These are phyloP conservation scores for Neocucurbitaria cava DNA, from an alignment of 2,329 filamentous ascomycete species.

Conservation along the genomic window DNA sequence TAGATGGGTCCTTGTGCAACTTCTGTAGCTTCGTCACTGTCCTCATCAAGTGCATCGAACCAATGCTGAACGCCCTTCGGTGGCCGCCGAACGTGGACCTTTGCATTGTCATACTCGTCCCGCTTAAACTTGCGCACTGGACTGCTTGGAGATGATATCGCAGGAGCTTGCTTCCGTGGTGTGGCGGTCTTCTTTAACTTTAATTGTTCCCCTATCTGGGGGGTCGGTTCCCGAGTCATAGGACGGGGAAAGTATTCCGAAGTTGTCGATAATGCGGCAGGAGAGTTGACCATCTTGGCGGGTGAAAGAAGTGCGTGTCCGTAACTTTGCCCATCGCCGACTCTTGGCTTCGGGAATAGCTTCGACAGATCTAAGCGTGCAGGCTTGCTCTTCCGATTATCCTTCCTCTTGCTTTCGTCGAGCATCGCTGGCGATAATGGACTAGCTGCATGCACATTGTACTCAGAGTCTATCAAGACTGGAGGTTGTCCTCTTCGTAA, in stretches of 20 bases:
- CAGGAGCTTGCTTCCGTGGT: slow-evolving; percentile 24
- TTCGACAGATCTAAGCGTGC: slow-evolving; percentile 51
- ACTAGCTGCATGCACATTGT: slow-evolving; percentile 20
- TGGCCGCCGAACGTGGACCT: slow-evolving; percentile 55
- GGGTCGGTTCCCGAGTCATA: slow-evolving; percentile 41
- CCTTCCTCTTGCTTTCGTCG: slow-evolving; percentile 24
- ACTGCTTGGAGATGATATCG: slow-evolving; percentile 21
- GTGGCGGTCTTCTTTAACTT: slow-evolving; percentile 32
- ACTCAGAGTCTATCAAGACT: slow-evolving; percentile 23
- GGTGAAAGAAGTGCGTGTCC: slow-evolving; percentile 45
- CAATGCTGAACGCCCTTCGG: slow-evolving; percentile 59
- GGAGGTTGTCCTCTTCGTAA: slow-evolving; percentile 48
- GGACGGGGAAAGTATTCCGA: slow-evolving; percentile 47
- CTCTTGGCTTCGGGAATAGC: slow-evolving; percentile 49
- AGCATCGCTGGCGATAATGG: slow-evolving; percentile 30
- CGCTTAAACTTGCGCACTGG: slow-evolving; percentile 39
- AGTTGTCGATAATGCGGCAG: slow-evolving; percentile 47
- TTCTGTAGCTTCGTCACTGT: slow-evolving; percentile 43
- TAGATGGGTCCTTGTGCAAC: slow-evolving; percentile 17
- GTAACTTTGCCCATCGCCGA: slow-evolving; percentile 21
- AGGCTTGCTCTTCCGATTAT: slow-evolving; percentile 44
- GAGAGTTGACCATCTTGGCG: slow-evolving; percentile 50
- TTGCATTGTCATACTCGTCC: slow-evolving; percentile 54
- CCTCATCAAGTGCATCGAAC: slow-evolving; percentile 57
- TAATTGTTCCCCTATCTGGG: slow-evolving; percentile 26